These are phyloP conservation scores for Xylaria sp. DNA, from an alignment of 2,329 filamentous ascomycete species.

Conservation along the genomic window DNA sequence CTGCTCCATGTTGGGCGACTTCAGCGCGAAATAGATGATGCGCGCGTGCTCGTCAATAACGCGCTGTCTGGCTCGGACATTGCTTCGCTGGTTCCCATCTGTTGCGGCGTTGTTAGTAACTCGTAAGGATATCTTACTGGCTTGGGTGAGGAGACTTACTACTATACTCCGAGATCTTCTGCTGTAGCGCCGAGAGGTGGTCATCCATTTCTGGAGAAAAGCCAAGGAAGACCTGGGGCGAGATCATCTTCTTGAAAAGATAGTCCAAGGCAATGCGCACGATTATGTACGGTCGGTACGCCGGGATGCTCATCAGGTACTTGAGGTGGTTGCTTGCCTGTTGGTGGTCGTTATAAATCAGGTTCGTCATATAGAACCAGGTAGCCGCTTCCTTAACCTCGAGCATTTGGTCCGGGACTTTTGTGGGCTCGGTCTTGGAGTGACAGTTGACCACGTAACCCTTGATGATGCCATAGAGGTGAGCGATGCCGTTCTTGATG, in stretches of 20 bases:
- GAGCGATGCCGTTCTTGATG: constrained; percentile 27
- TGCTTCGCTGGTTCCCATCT: constrained; percentile 6
- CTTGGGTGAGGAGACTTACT: constrained; percentile 8
- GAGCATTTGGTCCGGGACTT: constrained; percentile 22
- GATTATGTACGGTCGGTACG: constrained; percentile 33
- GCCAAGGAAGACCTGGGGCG: constrained; percentile 34
- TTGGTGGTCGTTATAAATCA: constrained; percentile 25
- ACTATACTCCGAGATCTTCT: constrained; percentile 24
- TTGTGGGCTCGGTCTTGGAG: constrained; percentile 12
- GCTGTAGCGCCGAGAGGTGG: constrained; percentile 34
- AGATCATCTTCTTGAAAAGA: constrained; percentile 34
- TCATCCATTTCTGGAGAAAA: constrained; percentile 31
- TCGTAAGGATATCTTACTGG: not conserved
- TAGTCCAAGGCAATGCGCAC: constrained; percentile 36
- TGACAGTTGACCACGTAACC: constrained; percentile 35
- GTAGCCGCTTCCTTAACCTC: constrained; percentile 25
- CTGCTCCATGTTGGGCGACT: not conserved
- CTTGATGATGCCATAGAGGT: constrained; percentile 34
- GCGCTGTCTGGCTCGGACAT: constrained; percentile 28
- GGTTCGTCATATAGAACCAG: constrained; percentile 32
- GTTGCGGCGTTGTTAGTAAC: constrained; percentile 15
- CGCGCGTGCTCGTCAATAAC: constrained; percentile 37
- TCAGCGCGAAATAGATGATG: constrained; percentile 29
- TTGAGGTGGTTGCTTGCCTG: constrained; percentile 30
- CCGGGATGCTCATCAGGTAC: constrained; percentile 26